Base-by-base conservation (phyloP, 208 protist genomes). In the Leishmania guyanensis region DNA sequence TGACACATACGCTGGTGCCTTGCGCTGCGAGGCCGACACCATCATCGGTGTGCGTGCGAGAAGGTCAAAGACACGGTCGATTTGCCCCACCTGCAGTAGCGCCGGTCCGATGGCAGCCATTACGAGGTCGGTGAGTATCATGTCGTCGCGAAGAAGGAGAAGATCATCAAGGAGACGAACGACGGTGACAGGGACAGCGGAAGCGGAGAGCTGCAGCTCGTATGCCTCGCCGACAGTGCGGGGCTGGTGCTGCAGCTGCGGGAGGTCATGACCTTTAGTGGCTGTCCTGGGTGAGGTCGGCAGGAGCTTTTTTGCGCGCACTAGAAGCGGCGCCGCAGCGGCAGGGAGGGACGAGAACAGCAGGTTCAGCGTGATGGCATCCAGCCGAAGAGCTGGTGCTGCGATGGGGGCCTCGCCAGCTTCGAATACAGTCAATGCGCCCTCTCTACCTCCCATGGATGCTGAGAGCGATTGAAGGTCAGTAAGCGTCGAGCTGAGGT, bases 111-210 rank as follows among this genome's bases (percentile, higher is more conserved):
- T 90, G 29, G 80, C 78, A 9, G 78, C 83, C 86, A 94, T 85
- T 48, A 97, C 87, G 17, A 84, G 81, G 70, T 96, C 91, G 2
- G 92, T 96, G 5, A 96, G 71, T 6, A 80, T 17, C 81, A 91
- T 86, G 83, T 97, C 94, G 74, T 97, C 92, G n/a, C 94, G 87
- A 50, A 83, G 51, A 58, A 66, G 71, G 29, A 97, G 79, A 20
- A 97, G 77, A 29, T 86, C 81, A 70, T 97, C 86, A 26, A 96
- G 76, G 14, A 97, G 73, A 6, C 77, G 76, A 16, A 95, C 86
- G 17, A 89, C 88, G 14, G 81, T 85, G 20, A 84, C 62, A 1
- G 91, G 90, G 64, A 86, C 48, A 0, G 82, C 77, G 0, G 82
- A 39, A 3, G 82, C 82, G 10, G 74, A 50, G 66, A 86, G 82